Evolutionary conservation across 768 basidiomycete genomes (phyloP), one percentile per base, ranked within the genome.

Genomic region (Tremella mesenterica): DNA sequence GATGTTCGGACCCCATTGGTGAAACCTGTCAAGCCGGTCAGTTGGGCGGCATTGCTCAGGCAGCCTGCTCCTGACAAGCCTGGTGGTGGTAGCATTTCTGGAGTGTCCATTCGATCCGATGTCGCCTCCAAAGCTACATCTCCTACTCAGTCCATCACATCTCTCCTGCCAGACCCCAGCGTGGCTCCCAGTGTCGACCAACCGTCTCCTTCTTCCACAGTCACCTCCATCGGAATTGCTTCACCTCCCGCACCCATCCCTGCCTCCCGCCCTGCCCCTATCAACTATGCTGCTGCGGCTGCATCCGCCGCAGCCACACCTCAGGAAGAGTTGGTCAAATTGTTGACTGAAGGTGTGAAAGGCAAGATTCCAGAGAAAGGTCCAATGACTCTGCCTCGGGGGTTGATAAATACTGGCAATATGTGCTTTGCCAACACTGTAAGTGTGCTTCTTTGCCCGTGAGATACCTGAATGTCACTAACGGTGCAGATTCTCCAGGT

Each of bases 371-470:
- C 38, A 5, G 38, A 41, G n/a, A 48, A 20, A 31, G 48, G 41
- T 25, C 53, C 44, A 16, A 58, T 55, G 7, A 63, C 58, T 8
- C 46, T 73, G 3, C 70, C 71, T 16, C 53, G 92, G 13, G 93
- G 93, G 4, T 75, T 99, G 45, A 78, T 97, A 61, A 99, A 99
- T 73, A 85, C 82, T 2, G 92, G 93, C 0, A 99, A 99, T 74
- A 84, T 96, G 83, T 99, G 93, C 71, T 99, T 96, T 68, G 91
- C 91, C 26, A 99, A 96, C 65, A 83, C 90, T 0, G 86, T 75
- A 45, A 57, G 75, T 55, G n/a, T n/a, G n/a, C n/a, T n/a, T n/a
- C n/a, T n/a, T n/a, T 50, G 26, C 4, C 10, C n/a, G 8, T 29
- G 4, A 7, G 18, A n/a, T 34, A 4, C 43, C 16, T 30, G 29